Evolutionary conservation across 1,284 basidiomycete genomes (phyloP), one percentile per base, ranked within the genome.

Genomic region (Ganoderma sinense): DNA sequence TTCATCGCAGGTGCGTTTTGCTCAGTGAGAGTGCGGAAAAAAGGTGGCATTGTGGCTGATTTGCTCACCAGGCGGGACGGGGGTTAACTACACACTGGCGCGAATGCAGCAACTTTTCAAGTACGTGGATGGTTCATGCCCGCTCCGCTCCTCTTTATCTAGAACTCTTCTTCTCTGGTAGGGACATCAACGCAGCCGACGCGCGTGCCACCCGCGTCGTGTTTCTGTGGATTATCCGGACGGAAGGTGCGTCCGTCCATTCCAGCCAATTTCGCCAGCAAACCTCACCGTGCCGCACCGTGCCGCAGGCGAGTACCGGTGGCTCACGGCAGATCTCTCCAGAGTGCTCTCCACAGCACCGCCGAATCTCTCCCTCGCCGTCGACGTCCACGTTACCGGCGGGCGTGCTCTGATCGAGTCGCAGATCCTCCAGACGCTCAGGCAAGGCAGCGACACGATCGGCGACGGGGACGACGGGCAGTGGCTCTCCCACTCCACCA

Each of bases 71-170:
- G 85, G 85, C 63, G 85, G 86, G 3, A 84, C 85, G 18, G 85
- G 85, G 1, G 78, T 87, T 6, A 81, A 85, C 6, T 87, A 84
- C 67, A 85, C 82, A 1, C 74, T 87, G 2, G 83, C 86, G 10
- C 73, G 85, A 8, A 75, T 87, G 31, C 73, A 85, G 33, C 81
- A 84, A 72, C 71, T 84, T 2, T 76, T 87, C 23, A 75, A 76
- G 85, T 86, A 66, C 55, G 79, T 70, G n/a, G n/a, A 45, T 56
- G 58, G 5, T 56, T 56, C 55, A 60, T 26, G 33, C 36, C 20
- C 7, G 7, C 36, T 6, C 11, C 14, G 13, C 11, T n/a, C 18
- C n/a, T 7, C 43, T 20, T 43, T 7, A 29, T 16, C 8, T 41
- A 2, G n/a, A 59, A 59, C 40, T 23, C 20, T 20, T 26, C 20